Base-by-base conservation (phyloP, 352 stramenopile species). In the Phytophthora citricola region DNA sequence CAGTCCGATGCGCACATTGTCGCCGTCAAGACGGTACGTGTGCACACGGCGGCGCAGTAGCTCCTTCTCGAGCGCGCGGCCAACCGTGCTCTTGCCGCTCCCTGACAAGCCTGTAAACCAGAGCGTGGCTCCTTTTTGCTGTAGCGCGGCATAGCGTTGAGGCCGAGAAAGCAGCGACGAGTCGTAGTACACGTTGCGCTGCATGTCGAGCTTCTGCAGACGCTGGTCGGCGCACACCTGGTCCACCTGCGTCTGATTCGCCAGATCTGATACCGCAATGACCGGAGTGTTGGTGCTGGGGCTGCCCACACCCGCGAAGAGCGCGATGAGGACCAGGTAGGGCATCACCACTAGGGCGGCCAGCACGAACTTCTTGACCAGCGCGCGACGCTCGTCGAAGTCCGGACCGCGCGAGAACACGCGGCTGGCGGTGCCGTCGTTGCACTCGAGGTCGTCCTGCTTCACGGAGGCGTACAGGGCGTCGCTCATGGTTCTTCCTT, bases 51-150 rank as follows among this genome's bases (percentile, higher is more conserved):
- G 93, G 14, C 83, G 74, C 63, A 99, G 87, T 36, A 99, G 83
- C 63, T 95, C 78, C 66, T 98, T 93, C 87, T 99, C 97, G 9
- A 99, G 75, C 5, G 97, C 95, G 3, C 92, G 97, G 11, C 97
- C 97, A 56, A 99, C 98, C 5, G 97, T 99, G 45, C 93, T 98
- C 81, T 99, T 99, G 32, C 97, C 97, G 36, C 94, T 97, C n/a
- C 97, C 97, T 15, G 85, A 98, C 32, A 99, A 94, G 10, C 98
- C 97, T 5, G 97, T 99, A 84, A 99, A 99, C 97, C 97, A 99
- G 1, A 99, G 83, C 22, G 97, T 99, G 6, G 96, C 95, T 20
- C 97, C 97, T 74, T 99, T 99, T 78, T 99, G 97, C 66, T 90
- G 76, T 40, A 94, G 58, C 0, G 85, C 85, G 4, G 84, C 87